A percentile compares a stretch with the other conserved stretches of the same genome.
Conservation (phyloP, 2,329 filamentous ascomycete species). For the Plectosphaerella cucumerina region DNA sequence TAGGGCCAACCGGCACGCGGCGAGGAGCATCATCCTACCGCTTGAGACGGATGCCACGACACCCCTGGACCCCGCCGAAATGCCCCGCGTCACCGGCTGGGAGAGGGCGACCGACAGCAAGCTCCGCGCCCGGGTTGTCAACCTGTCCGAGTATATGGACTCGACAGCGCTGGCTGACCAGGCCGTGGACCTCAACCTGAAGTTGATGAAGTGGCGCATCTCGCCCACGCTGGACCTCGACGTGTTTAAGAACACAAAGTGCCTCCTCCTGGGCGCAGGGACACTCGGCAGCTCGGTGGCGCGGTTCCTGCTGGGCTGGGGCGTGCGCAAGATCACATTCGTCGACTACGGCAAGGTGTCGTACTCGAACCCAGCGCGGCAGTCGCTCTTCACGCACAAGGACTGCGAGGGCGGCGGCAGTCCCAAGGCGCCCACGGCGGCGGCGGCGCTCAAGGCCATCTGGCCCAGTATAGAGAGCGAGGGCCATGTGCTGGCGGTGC, state of each 20-base stretch:
- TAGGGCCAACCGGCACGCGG: slow-evolving; percentile 70
- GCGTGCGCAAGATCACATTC: slow-evolving; percentile 91
- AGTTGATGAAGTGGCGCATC: slow-evolving; percentile 98
- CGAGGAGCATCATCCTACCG: slow-evolving; percentile 74
- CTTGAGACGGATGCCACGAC: slow-evolving; percentile 51
- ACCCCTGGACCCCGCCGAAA: slow-evolving; percentile 39
- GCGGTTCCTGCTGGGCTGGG: slow-evolving; percentile 90
- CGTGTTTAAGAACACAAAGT: slow-evolving; percentile 82
- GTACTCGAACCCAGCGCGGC: slow-evolving; percentile 93
- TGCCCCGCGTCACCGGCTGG: slow-evolving; percentile 95
- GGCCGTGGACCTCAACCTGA: slow-evolving; percentile 92
- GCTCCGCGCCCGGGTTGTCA: slow-evolving; percentile 71
- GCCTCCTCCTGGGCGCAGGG: slow-evolving; percentile 84
- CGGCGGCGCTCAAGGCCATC: slow-evolving; percentile 75
- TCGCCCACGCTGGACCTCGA: slow-evolving; percentile 85
- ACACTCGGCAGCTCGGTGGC: slow-evolving; percentile 94
- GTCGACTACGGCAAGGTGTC: slow-evolving; percentile 91
- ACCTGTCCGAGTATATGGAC: slow-evolving; percentile 91
- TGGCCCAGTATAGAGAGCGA: slow-evolving; percentile 84
- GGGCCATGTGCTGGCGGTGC: slow-evolving; percentile 80
- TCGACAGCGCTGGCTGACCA: slow-evolving; percentile 83
- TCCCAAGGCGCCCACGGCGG: slow-evolving; percentile 77
- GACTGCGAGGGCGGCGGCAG: slow-evolving; percentile 85
- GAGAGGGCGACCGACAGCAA: slow-evolving; percentile 79
- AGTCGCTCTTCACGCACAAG: slow-evolving; percentile 85